Conservation (phyloP, 306 rosid genomes). For the Datisca glomerata region DNA sequence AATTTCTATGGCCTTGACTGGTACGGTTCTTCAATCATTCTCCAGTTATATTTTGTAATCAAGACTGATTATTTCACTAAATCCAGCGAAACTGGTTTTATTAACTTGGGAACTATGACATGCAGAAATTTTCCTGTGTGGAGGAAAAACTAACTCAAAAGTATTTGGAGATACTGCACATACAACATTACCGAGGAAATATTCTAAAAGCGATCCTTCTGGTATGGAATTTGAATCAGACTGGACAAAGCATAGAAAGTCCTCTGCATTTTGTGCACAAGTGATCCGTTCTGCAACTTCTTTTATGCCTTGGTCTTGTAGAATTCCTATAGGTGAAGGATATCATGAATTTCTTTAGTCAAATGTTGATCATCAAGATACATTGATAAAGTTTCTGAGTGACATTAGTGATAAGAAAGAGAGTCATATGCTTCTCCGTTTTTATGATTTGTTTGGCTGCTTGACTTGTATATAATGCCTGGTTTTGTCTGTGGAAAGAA, state of each 20-base stretch:
- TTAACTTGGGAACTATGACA: not conserved
- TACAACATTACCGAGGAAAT: slow-evolving; percentile 16
- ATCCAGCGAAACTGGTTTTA: not conserved
- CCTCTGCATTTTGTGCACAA: slow-evolving; percentile 59
- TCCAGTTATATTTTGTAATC: no score
- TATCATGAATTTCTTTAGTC: slow-evolving; percentile 53
- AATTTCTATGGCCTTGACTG: not conserved
- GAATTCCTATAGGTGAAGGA: slow-evolving; percentile 74
- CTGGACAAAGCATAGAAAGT: slow-evolving; percentile 55
- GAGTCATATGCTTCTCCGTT: slow-evolving; percentile 14
- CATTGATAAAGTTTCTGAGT: slow-evolving; percentile 16
- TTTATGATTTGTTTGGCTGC: slow-evolving; percentile 18
- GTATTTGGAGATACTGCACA: slow-evolving; percentile 24
- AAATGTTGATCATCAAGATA: slow-evolving; percentile 8
- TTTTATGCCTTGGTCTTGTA: slow-evolving; percentile 87
- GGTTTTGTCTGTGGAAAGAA: slow-evolving; percentile 52
- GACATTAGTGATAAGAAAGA: slow-evolving; percentile 15
- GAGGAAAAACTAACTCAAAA: slow-evolving; percentile 22
- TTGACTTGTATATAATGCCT: slow-evolving; percentile 37
- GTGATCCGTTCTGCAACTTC: slow-evolving; percentile 64
- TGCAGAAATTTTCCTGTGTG: not conserved
- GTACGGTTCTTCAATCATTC: not conserved
- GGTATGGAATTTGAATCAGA: slow-evolving; percentile 82
- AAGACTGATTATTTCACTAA: not conserved
- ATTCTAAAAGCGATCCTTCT: slow-evolving; percentile 30